Percentiles rank a stretch among this genome's conserved stretches.
Evolutionary conservation across 495 filamentous ascomycete genomes (phyloP).

Genomic region (Cercophora sp.): DNA sequence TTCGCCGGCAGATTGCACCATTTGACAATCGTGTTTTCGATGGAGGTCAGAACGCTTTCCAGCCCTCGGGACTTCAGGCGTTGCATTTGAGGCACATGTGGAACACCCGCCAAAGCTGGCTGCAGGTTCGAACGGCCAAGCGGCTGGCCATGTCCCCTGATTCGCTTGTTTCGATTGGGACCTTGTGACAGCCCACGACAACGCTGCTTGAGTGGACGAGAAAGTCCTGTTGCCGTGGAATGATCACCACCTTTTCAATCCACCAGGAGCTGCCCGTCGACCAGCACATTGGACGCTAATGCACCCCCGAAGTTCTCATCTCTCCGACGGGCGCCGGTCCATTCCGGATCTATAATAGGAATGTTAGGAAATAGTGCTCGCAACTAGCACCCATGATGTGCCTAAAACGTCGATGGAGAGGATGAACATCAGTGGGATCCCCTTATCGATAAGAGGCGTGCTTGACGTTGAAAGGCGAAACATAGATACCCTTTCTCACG

Average conservation of each 20-base stretch:
- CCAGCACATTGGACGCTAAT: background rate
- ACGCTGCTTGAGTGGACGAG: slow-evolving; percentile 7
- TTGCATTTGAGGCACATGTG: slow-evolving; percentile 42
- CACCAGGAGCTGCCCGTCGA: background rate
- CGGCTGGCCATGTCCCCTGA: slow-evolving; percentile 30
- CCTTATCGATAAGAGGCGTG: no score
- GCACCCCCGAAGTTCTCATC: background rate
- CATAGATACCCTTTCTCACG: no score
- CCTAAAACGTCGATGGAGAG: no score
- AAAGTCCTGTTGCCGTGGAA: slow-evolving; percentile 8
- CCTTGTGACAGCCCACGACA: slow-evolving; percentile 19
- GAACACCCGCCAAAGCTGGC: slow-evolving; percentile 31
- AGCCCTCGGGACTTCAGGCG: slow-evolving; percentile 25
- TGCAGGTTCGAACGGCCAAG: slow-evolving; percentile 20
- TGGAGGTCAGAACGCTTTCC: background rate
- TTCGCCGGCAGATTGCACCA: slow-evolving; percentile 3
- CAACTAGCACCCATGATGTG: no score
- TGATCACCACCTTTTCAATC: background rate
- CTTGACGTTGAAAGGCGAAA: no score
- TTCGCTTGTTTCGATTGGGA: slow-evolving; percentile 28
- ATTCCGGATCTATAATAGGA: no score
- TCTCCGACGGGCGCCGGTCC: no score
- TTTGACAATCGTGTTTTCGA: background rate
- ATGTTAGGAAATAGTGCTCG: no score
- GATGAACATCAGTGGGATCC: no score